Evolutionary conservation across 2,329 filamentous ascomycete species (phyloP).

Genomic region (Coccinonectria pachysandricola): DNA sequence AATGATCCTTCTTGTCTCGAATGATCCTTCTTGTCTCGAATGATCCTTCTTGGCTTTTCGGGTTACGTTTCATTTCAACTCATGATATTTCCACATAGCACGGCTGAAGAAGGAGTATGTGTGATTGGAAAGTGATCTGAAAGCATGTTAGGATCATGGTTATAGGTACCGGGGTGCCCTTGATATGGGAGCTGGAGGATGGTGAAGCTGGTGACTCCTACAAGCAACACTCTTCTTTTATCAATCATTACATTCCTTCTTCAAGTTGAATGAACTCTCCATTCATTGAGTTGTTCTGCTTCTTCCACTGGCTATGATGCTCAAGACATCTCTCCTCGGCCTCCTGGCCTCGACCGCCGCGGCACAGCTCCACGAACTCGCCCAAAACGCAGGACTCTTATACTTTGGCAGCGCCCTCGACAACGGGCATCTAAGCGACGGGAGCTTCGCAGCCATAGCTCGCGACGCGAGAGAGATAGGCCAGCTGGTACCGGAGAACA

Average conservation of each 20-base stretch:
- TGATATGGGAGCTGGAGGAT: no score
- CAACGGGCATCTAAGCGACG: slow-evolving; percentile 43
- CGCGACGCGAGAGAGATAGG: slow-evolving; percentile 49
- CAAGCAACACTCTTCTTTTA: no score
- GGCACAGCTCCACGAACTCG: slow-evolving; percentile 38
- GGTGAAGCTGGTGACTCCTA: no score
- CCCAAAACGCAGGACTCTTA: slow-evolving; percentile 43
- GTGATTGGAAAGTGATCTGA: no score
- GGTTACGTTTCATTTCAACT: no score
- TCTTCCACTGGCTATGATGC: slow-evolving; percentile 8
- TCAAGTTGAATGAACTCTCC: slow-evolving; percentile 3
- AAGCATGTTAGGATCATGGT: no score
- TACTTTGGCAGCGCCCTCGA: slow-evolving; percentile 60
- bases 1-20: no score
- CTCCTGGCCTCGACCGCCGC: slow-evolving; percentile 18
- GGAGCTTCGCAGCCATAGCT: slow-evolving; percentile 44
- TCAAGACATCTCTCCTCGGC: slow-evolving; percentile 13
- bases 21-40: no score
- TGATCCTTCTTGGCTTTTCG: no score
- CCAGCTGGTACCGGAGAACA: slow-evolving; percentile 54
- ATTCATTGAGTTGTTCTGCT: slow-evolving; percentile 2
- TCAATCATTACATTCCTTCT: slow-evolving; percentile 1
- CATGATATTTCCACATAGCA: no score
- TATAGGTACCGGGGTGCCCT: no score
- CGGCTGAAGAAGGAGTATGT: no score